A percentile compares a stretch with the other conserved stretches of the same genome.
These are phyloP conservation scores for Ophidiomyces ophidiicola DNA, from an alignment of 2,329 filamentous ascomycete genomes.

Conservation along the genomic window DNA sequence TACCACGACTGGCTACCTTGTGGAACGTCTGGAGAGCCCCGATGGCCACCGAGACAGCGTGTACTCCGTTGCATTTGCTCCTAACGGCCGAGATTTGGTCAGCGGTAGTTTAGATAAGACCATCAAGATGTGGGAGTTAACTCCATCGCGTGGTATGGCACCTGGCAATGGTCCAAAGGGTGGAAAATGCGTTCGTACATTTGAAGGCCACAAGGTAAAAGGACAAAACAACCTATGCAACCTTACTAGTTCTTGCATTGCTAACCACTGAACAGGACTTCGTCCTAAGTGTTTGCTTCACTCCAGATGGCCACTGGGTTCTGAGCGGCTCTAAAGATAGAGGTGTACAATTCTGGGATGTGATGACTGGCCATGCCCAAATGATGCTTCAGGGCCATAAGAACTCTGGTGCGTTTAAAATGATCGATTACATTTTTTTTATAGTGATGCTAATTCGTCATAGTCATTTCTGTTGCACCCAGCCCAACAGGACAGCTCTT, in stretches of 20 bases:
- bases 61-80: slow-evolving; percentile 91
- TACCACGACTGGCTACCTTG: slow-evolving; percentile 67
- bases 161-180: slow-evolving; percentile 60
- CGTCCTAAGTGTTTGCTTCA: slow-evolving; percentile 87
- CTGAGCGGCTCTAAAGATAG: slow-evolving; percentile 95
- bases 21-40: slow-evolving; percentile 83
- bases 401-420: slow-evolving; percentile 56
- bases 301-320: slow-evolving; percentile 88
- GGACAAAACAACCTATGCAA: too few species aligned
- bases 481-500: slow-evolving; percentile 81
- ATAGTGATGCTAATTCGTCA: slow-evolving; percentile 2
- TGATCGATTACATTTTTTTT: not conserved
- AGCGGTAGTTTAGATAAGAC: slow-evolving; percentile 94
- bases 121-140: slow-evolving; percentile 98
- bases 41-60: slow-evolving; percentile 96
- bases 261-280: slow-evolving; percentile 55
- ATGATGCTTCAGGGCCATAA: slow-evolving; percentile 98
- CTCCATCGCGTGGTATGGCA: slow-evolving; percentile 54
- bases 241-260: slow-evolving; percentile 4
- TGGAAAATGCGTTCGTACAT: slow-evolving; percentile 90
- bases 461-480: slow-evolving; percentile 90
- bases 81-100: slow-evolving; percentile 82
- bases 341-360: slow-evolving; percentile 98
- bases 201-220: slow-evolving; percentile 84
- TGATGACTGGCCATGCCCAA: slow-evolving; percentile 80